Conservation (phyloP, 2,329 filamentous ascomycete genomes). For the Biscogniauxia sp. region DNA sequence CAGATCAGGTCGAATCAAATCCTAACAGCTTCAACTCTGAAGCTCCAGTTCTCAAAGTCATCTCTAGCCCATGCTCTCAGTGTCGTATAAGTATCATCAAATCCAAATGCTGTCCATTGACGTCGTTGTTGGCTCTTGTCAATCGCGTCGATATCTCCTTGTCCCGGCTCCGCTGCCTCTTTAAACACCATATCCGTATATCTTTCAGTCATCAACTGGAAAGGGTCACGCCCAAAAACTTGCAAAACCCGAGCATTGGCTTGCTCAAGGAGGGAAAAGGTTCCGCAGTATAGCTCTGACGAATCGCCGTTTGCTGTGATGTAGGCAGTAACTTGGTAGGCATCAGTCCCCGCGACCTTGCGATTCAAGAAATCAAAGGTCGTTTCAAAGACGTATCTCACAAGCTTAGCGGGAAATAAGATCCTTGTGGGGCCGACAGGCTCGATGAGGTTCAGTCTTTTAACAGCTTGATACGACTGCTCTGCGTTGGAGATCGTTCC, state of each 20-base stretch:
- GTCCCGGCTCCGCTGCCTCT: not conserved
- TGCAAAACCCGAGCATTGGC: conserved; percentile 5
- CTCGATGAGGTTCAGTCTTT: conserved; percentile 2
- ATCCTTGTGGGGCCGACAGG: conserved; percentile 1
- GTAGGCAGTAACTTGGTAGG: conserved; percentile 5
- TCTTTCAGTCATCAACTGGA: conserved; percentile 1
- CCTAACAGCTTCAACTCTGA: conserved; percentile 1
- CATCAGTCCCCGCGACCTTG: not conserved
- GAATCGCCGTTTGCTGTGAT: not conserved
- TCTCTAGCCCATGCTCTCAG: conserved; percentile 3
- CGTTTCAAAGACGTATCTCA: not conserved
- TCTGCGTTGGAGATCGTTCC: not conserved
- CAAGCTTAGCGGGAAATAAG: not conserved
- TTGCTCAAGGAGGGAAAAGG: not conserved
- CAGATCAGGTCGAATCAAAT: not conserved
- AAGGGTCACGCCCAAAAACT: conserved; percentile 2
- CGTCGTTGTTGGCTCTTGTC: not conserved
- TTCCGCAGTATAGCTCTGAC: conserved; percentile 1
- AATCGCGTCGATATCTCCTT: not conserved
- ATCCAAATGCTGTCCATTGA: conserved; percentile 1
- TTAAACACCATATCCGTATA: conserved; percentile 1
- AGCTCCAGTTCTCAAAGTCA: conserved; percentile 1
- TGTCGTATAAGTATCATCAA: not conserved
- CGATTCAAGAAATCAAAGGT: not conserved
- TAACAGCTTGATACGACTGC: not conserved